Percentiles rank a stretch among this genome's conserved stretches.
These are phyloP conservation scores for Lentinus brumalis DNA, from an alignment of 768 basidiomycete genomes.

Conservation along the genomic window DNA sequence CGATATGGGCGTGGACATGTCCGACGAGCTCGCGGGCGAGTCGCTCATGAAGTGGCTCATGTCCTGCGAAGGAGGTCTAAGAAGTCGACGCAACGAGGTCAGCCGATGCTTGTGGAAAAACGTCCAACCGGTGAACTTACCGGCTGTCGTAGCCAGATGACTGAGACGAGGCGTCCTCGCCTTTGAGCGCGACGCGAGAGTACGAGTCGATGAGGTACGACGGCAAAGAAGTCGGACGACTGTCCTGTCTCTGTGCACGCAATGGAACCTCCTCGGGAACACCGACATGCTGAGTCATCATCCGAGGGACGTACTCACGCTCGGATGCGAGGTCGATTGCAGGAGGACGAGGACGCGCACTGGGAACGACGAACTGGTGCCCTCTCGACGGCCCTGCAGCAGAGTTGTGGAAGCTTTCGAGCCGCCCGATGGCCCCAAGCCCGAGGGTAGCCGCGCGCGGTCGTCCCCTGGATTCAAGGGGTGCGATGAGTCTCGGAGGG, in stretches of 20 bases:
- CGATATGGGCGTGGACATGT: conserved; percentile 22
- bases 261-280: background rate
- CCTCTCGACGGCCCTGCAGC: background rate
- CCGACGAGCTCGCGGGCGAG: conserved; percentile 15
- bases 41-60: background rate
- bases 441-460: too few species aligned
- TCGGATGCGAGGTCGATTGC: conserved; percentile 12
- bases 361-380: background rate
- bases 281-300: background rate
- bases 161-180: background rate
- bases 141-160: too few species aligned
- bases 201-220: conserved; percentile 21
- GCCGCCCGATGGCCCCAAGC: too few species aligned
- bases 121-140: background rate
- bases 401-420: too few species aligned
- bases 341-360: conserved; percentile 18
- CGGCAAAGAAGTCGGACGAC: conserved; percentile 15
- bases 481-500: too few species aligned
- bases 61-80: background rate
- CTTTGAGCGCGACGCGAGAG: conserved; percentile 10
- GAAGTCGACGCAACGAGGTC: too few species aligned
- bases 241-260: background rate
- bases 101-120: background rate
- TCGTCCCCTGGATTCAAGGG: too few species aligned
- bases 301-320: conserved; percentile 6